A percentile compares a stretch with the other conserved stretches of the same genome.
Evolutionary conservation across 148 eudicot species (phyloP).

Genomic region (Amaranthus hypochondriacus): DNA sequence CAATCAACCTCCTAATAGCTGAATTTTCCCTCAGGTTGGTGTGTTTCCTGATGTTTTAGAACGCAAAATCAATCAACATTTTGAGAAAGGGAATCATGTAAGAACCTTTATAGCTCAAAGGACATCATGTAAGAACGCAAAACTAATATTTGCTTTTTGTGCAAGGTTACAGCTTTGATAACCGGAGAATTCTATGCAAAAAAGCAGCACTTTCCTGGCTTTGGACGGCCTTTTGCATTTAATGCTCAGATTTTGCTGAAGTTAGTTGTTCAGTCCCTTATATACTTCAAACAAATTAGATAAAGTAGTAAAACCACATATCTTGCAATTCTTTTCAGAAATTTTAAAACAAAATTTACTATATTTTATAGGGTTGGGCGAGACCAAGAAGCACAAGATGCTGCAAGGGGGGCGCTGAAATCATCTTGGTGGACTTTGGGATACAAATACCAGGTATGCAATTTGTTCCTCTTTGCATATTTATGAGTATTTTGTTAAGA

Average conservation of each 20-base stretch:
- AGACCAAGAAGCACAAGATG: slow-evolving; percentile 69
- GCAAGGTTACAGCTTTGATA: slow-evolving; percentile 87
- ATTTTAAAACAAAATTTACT: background rate
- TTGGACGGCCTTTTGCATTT: slow-evolving; percentile 91
- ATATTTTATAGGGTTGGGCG: slow-evolving; percentile 65
- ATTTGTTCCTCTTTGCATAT: background rate
- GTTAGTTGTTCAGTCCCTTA: slow-evolving; percentile 33
- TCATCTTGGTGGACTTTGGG: slow-evolving; percentile 99
- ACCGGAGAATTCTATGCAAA: slow-evolving; percentile 93
- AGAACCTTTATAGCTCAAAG: slow-evolving; percentile 37
- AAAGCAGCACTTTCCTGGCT: slow-evolving; percentile 94
- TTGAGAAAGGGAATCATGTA: slow-evolving; percentile 78
- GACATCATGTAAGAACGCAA: slow-evolving; percentile 60
- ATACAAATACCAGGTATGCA: slow-evolving; percentile 67
- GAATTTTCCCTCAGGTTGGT: slow-evolving; percentile 61
- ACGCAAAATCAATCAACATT: slow-evolving; percentile 63
- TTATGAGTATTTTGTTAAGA: too few species aligned
- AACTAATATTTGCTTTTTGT: slow-evolving; percentile 8
- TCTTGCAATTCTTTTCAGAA: background rate
- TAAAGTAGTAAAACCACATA: background rate
- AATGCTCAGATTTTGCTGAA: slow-evolving; percentile 71
- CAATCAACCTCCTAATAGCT: slow-evolving; percentile 21
- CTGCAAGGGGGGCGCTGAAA: slow-evolving; percentile 85
- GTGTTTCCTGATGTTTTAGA: slow-evolving; percentile 89
- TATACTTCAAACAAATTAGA: background rate